Evolutionary conservation across 345 rosid species (phyloP).

Genomic region (Pugionium dolabratum): DNA sequence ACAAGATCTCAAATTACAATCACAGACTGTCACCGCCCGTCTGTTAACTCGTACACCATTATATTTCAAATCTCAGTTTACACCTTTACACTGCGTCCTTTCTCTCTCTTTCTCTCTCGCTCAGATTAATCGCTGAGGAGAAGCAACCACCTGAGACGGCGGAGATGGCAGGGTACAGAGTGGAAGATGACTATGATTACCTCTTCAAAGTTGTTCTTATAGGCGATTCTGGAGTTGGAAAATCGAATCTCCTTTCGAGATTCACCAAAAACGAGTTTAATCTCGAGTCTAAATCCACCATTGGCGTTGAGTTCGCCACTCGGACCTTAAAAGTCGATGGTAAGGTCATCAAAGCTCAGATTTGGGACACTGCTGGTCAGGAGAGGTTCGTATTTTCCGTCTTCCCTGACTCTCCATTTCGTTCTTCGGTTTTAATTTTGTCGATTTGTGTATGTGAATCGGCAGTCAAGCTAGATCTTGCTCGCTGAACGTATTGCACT

Average conservation of each 20-base stretch:
- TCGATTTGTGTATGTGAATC: conserved; percentile 19
- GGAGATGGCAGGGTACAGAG: conserved; percentile 54
- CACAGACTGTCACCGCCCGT: conserved; percentile 28
- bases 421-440: conserved; percentile 5
- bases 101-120: conserved; percentile 27
- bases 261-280: conserved; percentile 73
- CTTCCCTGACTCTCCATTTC: conserved; percentile 3
- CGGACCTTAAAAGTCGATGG: conserved; percentile 59
- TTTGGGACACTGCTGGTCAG: conserved; percentile 85
- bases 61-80: conserved; percentile 43
- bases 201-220: conserved; percentile 70
- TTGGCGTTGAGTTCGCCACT: conserved; percentile 78
- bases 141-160: conserved; percentile 27
- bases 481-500: background rate
- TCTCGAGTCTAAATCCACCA: conserved; percentile 73
- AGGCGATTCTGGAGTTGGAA: conserved; percentile 73
- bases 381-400: conserved; percentile 37
- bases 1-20: conserved; percentile 8
- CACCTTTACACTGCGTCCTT: conserved; percentile 18
- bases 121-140: conserved; percentile 24
- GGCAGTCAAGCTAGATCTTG: conserved; percentile 27
- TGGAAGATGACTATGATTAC: conserved; percentile 59
- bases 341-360: conserved; percentile 69
- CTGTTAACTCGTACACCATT: conserved; percentile 12
- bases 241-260: conserved; percentile 64